Evolutionary conservation across 1,284 basidiomycete genomes (phyloP).

Genomic region (Leccinum subrobustum): DNA sequence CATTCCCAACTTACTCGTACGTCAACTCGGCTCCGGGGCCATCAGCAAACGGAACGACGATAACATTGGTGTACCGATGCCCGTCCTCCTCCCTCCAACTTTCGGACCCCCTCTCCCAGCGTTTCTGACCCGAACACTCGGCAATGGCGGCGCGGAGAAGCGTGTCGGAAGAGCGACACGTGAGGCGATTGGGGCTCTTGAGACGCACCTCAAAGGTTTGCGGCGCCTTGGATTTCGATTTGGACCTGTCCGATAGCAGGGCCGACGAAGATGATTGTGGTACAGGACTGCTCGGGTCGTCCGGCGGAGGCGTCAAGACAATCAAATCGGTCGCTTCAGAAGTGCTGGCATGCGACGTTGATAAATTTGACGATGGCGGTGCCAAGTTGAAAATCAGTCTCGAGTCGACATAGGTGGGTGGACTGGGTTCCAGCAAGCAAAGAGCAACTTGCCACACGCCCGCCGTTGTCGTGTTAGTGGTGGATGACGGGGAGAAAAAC

Average conservation of each 20-base stretch:
- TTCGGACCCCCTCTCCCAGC: conserved; percentile 8
- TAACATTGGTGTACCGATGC: conserved; percentile 12
- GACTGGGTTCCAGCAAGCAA: conserved; percentile 54
- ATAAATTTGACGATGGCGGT: conserved; percentile 6
- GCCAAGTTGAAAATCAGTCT: conserved; percentile 50
- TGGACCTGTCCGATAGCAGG: background rate
- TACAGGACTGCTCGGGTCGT: background rate
- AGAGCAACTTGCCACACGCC: conserved; percentile 55
- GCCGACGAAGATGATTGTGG: background rate
- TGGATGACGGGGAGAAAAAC: conserved; percentile 44
- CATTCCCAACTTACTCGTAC: conserved; percentile 48
- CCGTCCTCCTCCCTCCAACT: conserved; percentile 21
- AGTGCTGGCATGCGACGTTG: background rate
- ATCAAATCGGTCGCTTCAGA: conserved; percentile 12
- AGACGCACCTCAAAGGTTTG: conserved; percentile 18
- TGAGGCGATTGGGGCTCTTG: conserved; percentile 21
- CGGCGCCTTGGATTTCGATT: conserved; percentile 12
- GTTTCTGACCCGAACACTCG: conserved; percentile 1
- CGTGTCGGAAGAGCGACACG: conserved; percentile 9
- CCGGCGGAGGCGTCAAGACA: conserved; percentile 17
- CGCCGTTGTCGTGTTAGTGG: conserved; percentile 11
- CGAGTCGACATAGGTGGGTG: conserved; percentile 59
- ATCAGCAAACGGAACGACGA: conserved; percentile 42
- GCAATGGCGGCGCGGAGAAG: conserved; percentile 5
- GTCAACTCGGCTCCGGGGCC: conserved; percentile 46